Base-by-base conservation (phyloP, 768 basidiomycete species). In the Pseudohyphozyma bogoriensis region DNA sequence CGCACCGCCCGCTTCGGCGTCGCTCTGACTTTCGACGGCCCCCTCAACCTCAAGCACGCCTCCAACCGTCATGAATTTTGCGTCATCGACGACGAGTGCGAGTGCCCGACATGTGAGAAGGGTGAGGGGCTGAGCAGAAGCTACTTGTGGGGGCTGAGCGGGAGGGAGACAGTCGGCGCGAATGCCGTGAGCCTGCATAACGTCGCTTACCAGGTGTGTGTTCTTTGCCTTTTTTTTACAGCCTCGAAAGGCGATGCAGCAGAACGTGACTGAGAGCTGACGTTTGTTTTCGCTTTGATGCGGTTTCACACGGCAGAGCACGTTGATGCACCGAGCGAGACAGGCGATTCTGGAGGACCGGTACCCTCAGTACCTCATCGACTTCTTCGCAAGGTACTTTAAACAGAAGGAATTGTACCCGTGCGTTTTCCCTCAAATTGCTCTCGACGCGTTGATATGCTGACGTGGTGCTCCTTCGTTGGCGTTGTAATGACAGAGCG, bases 1-100 rank as follows among this genome's bases (percentile, higher is more conserved):
- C 81, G 90, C 60, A 92, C 90, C 1, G 90, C 89, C 40, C 81
- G 89, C 32, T 92, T 92, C 72, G 89, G 89, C 3, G 85, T 92
- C 20, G 89, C 90, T 8, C 73, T 93, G 59, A 92, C 90, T 13
- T 82, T 83, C 69, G 78, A 75, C 6, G 89, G 89, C 0, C 88
- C 88, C 7, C 68, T 93, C 22, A 92, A 92, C 73, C 80, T 92
- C 28, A 82, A 79, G 64, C 78, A 91, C 35, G 80, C 77, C 57
- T 86, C 84, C 71, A 82, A 90, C 66, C 79, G 82, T 0, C 78
- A 78, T 54, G 85, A 87, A 70, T 79, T 89, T 62, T 69, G 72
- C 24, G 80, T 84, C 2, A 87, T 92, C 39, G 90, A 92, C 69
- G 76, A 80, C 40, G 72, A 73, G 2, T 93, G 89, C 67, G 86